Base-by-base conservation (phyloP, 2,329 filamentous ascomycete species). In the Teratosphaeria epicoccoides region DNA sequence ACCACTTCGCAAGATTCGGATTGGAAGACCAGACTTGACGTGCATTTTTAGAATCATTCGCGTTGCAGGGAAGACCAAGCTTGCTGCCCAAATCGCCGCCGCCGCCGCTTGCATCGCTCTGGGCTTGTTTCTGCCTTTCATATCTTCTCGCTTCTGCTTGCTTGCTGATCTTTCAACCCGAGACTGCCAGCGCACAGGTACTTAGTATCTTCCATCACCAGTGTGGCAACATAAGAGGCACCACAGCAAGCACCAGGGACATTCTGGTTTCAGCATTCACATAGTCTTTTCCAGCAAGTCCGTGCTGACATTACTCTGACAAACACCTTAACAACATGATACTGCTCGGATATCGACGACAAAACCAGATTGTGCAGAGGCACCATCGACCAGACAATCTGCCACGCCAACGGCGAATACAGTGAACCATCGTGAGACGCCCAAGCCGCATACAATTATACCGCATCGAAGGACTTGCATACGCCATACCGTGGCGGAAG, bases 291-390 rank as follows among this genome's bases (percentile, higher is more conserved):
- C 33, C 33, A 40, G 33, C n/a, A 14, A 40, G 33, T 40, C 33
- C 33, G 33, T 40, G 17, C 33, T 40, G 33, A 40, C 33, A 17
- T 17, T 40, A 28, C 33, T 40, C 14, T 40, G 33, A 25, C 24
- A 40, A 14, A 45, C n/a, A 46, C 52, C 24, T 52, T 49, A 53
- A 47, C 50, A 66, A 61, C 49, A 66, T 66, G 64, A 59, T 60
- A 57, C 55, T 60, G 58, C 56, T 50, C 49, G 59, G 50, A 43
- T 54, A 57, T 44, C 61, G 55, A 48, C 49, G 56, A 54, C 54
- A 58, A 40, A 62, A 59, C 46, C 58, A 61, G 54, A 60, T 61
- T 37, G 55, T 65, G 55, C 64, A 63, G 57, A 56, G 61, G 55
- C 58, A 62, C 52, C 62, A 64, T 54, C 55, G 59, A 53, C 62